Evolutionary conservation across 345 rosid species (phyloP).

Genomic region (Eucalyptus regnans): DNA sequence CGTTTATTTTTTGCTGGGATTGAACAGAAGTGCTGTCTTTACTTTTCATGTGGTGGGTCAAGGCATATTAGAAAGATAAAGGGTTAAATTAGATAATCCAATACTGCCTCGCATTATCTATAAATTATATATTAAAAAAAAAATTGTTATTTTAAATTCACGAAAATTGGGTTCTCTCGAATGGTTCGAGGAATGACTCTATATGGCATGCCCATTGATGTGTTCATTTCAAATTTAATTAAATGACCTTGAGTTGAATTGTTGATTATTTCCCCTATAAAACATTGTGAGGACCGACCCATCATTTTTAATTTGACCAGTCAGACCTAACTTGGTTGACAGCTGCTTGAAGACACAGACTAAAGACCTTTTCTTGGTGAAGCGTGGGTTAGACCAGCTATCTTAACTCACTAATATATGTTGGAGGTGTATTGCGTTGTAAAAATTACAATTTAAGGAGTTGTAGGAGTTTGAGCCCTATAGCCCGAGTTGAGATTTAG

Average conservation of each 20-base stretch:
- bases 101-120: not conserved
- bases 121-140: not conserved
- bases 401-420: not conserved
- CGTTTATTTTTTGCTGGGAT: not conserved
- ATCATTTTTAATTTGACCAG: not conserved
- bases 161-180: not conserved
- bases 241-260: not conserved
- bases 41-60: not conserved
- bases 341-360: not conserved
- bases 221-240: not conserved
- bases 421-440: not conserved
- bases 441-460: not conserved
- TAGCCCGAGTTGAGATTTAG: not conserved
- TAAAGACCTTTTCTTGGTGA: not conserved
- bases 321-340: not conserved
- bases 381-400: not conserved
- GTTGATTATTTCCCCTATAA: not conserved
- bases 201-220: not conserved
- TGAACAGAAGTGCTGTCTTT: not conserved
- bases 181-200: not conserved
- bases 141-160: not conserved
- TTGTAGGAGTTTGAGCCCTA: not conserved
- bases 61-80: not conserved
- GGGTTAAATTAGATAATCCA: not conserved
- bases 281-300: not conserved